Conservation (phyloP, 2,329 filamentous ascomycete genomes). For the Aspergillus sp. region DNA sequence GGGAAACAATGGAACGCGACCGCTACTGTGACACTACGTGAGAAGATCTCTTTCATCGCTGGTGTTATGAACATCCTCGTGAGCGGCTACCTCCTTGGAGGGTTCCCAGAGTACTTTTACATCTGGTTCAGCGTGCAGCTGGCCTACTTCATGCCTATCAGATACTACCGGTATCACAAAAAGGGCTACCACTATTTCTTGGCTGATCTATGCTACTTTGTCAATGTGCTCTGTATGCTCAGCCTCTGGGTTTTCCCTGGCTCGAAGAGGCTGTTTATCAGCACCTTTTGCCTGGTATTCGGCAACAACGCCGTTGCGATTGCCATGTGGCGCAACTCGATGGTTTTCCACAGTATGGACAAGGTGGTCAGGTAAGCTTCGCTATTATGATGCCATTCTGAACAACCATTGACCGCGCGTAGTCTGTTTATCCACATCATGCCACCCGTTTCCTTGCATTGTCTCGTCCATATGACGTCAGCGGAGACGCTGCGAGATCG, state of each 20-base stretch:
- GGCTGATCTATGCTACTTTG: slow-evolving; percentile 96
- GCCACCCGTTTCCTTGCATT: slow-evolving; percentile 92
- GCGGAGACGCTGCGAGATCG: slow-evolving; percentile 64
- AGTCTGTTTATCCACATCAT: slow-evolving; percentile 99
- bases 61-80: slow-evolving; percentile 97
- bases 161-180: slow-evolving; percentile 85
- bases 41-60: slow-evolving; percentile 95
- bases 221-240: slow-evolving; percentile 81
- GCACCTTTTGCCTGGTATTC: slow-evolving; percentile 87
- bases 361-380: slow-evolving; percentile 77
- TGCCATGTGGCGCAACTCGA: slow-evolving; percentile 97
- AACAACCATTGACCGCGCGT: slow-evolving; percentile 2
- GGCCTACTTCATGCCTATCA: slow-evolving; percentile 94
- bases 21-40: slow-evolving; percentile 80
- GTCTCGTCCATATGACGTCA: slow-evolving; percentile 79
- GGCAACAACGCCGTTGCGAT: slow-evolving; percentile 98
- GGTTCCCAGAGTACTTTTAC: slow-evolving; percentile 81
- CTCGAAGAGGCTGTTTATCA: slow-evolving; percentile 89
- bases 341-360: slow-evolving; percentile 98
- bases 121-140: slow-evolving; percentile 89
- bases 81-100: slow-evolving; percentile 90
- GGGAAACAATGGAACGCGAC: slow-evolving; percentile 85
- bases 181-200: slow-evolving; percentile 96
- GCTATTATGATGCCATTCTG: background rate
- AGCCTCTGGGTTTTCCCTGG: slow-evolving; percentile 87